Base-by-base conservation (phyloP, 495 filamentous ascomycete genomes). In the Lepidopterella palustris region DNA sequence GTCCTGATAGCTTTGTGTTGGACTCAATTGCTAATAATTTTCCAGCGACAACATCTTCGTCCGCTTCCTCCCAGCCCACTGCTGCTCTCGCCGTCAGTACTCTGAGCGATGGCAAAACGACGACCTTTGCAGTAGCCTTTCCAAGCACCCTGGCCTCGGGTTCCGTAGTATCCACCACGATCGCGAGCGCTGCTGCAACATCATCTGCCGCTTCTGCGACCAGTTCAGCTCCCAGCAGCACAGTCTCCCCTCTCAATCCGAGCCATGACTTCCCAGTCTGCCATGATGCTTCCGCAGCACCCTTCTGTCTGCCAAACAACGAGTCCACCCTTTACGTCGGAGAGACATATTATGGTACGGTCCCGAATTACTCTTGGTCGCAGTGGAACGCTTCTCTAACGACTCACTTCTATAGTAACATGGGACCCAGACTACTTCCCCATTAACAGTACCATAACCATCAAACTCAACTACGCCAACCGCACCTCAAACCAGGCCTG, bases 351-450 rank as follows among this genome's bases (percentile, higher is more conserved):
- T 76, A 75, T 59, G 63, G 62, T 65, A 28, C 20, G 57, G n/a
- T n/a, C n/a, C n/a, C n/a, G n/a, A n/a, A n/a, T n/a, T n/a, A n/a
- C n/a, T n/a, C n/a, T n/a, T n/a, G n/a, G n/a, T n/a, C n/a, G n/a
- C n/a, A n/a, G n/a, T n/a, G n/a, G n/a, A n/a, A n/a, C n/a, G n/a
- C n/a, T n/a, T n/a, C 15, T 53, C 2, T 53, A 53, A 31, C 25
- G 4, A 57, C 40, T 21, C 15, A 18, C 20, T 6, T 21, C 23
- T 5, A n/a, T 25, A 57, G 71, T 75, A 20, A 78, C 75, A 13
- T 78, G 76, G 76, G 71, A 79, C 61, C 65, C 74, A 20, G 68
- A 73, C 40, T 66, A 61, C 49, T 77, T 77, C 64, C 64, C 68
- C 35, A 39, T 67, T 45, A 77, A 77, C 60, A 69, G 74, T 13